Evolutionary conservation across 75 land plant species (phyloP).

Genomic region (Ceratopteris richardii): DNA sequence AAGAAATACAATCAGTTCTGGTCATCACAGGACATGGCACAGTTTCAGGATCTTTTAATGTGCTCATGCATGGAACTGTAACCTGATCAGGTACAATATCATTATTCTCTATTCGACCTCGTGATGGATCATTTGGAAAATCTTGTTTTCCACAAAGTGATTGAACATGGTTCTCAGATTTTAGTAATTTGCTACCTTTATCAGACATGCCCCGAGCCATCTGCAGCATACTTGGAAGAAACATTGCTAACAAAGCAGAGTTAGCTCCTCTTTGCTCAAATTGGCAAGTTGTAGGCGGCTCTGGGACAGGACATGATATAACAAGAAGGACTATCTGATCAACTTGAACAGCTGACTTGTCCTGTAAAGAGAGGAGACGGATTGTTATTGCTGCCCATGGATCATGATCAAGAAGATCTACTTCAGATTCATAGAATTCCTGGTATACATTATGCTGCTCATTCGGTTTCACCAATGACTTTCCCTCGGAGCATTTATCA

Average conservation of each 20-base stretch:
- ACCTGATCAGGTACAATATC: not conserved
- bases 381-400: slow-evolving; percentile 61
- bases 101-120: not conserved
- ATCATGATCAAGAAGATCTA: slow-evolving; percentile 48
- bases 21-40: not conserved
- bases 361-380: slow-evolving; percentile 58
- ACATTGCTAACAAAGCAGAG: slow-evolving; percentile 59
- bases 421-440: slow-evolving; percentile 56
- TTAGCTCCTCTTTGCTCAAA: slow-evolving; percentile 14
- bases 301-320: slow-evolving; percentile 14
- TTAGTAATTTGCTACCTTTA: not conserved
- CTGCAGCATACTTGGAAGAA: slow-evolving; percentile 56
- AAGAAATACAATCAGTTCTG: not conserved
- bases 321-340: slow-evolving; percentile 54
- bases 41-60: not conserved
- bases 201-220: slow-evolving; percentile 27
- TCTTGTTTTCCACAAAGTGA: not conserved
- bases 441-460: slow-evolving; percentile 4
- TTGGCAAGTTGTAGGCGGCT: slow-evolving; percentile 3
- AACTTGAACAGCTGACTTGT: slow-evolving; percentile 30
- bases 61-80: not conserved
- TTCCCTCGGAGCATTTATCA: not conserved
- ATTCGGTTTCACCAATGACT: not conserved
- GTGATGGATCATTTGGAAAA: too few relatives aligned
- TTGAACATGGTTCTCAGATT: not conserved